phyloP scores from a whole-genome alignment of 2,329 filamentous ascomycete species.

The Scedosporium minutisporum region DNA sequence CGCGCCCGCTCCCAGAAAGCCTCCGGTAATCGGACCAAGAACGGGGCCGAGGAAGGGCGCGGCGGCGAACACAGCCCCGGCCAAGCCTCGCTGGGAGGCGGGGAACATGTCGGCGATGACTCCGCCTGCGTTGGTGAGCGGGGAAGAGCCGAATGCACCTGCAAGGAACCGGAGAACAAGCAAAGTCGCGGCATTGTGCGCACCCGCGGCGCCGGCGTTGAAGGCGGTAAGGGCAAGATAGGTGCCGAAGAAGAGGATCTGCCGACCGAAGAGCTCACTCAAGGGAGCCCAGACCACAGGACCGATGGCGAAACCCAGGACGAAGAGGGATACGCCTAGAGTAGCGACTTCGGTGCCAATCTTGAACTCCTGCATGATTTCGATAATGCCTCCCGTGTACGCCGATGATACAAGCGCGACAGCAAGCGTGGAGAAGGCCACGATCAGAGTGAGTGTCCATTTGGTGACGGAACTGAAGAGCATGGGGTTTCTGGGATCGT shows the following conservation, averaged over 20 bases:
- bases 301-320: conserved; percentile 53
- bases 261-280: conserved; percentile 49
- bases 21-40: conserved; percentile 35
- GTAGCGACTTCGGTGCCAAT: conserved; percentile 43
- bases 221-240: conserved; percentile 38
- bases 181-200: conserved; percentile 38
- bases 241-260: conserved; percentile 37
- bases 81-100: conserved; percentile 45
- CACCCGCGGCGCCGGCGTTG: conserved; percentile 40
- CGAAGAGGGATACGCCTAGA: conserved; percentile 59
- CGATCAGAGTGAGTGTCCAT: conserved; percentile 51
- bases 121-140: conserved; percentile 56
- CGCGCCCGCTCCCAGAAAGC: conserved; percentile 27
- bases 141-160: conserved; percentile 52
- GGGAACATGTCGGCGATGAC: conserved; percentile 56
- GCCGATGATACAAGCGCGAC: conserved; percentile 63
- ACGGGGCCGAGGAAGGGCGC: conserved; percentile 37
- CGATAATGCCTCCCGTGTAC: conserved; percentile 52
- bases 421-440: conserved; percentile 57
- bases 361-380: conserved; percentile 53
- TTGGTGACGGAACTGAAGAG: conserved; percentile 46
- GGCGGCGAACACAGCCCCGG: conserved; percentile 41
- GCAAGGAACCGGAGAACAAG: conserved; percentile 51
- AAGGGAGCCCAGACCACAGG: conserved; percentile 50
- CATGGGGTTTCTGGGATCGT: conserved; percentile 60